These are phyloP conservation scores for Seminavis robusta DNA, from an alignment of 108 stramenopile species.

Conservation along the genomic window DNA sequence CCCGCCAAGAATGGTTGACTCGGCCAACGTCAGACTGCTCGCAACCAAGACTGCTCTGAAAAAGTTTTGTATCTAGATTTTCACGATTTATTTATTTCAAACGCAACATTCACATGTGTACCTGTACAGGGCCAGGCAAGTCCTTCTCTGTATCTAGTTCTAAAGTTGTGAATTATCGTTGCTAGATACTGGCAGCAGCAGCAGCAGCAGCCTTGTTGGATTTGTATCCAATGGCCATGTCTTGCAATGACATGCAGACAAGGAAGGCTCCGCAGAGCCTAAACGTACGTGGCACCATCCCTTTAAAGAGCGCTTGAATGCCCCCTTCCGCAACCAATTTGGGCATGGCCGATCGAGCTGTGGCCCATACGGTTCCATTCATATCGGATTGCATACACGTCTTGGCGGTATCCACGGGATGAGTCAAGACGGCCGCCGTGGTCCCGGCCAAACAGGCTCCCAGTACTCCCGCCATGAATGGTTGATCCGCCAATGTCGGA, in stretches of 20 bases:
- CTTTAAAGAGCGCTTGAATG: slow-evolving; percentile 6
- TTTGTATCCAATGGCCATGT: slow-evolving; percentile 19
- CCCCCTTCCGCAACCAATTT: slow-evolving; percentile 15
- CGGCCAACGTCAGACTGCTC: no score
- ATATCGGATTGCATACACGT: slow-evolving; percentile 23
- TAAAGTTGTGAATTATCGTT: no score
- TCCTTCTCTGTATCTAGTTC: no score
- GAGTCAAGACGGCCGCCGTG: slow-evolving; percentile 12
- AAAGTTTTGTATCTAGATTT: no score
- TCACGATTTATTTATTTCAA: no score
- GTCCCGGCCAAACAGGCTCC: slow-evolving; percentile 23
- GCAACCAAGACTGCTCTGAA: no score
- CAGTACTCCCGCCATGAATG: slow-evolving; percentile 3
- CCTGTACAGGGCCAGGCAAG: no score
- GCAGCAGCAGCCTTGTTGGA: no score
- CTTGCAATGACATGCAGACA: slow-evolving; percentile 11
- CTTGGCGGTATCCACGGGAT: slow-evolving; percentile 19
- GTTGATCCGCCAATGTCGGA: slow-evolving; percentile 3
- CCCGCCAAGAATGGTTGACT: no score
- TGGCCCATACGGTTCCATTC: slow-evolving; percentile 4
- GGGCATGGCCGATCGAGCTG: slow-evolving; percentile 2
- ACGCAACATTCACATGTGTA: no score
- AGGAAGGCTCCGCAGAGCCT: slow-evolving; percentile 21
- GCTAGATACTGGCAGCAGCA: no score
- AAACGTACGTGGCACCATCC: slow-evolving; percentile 12